Base-by-base conservation (phyloP, 2,329 filamentous ascomycete species). In the Aureobasidium mangrovei region DNA sequence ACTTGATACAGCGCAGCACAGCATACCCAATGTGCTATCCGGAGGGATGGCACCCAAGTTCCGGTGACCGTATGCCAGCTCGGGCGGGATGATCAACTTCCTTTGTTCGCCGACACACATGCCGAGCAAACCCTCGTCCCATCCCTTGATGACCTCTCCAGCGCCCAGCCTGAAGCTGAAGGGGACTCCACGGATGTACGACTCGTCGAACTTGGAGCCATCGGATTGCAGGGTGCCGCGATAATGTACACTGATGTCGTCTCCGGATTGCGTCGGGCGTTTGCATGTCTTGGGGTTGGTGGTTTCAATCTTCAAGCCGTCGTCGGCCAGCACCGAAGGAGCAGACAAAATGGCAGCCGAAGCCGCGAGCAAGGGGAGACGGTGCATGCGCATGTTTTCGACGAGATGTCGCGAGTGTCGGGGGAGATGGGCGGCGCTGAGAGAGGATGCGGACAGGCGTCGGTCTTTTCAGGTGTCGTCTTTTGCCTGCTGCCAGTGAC, bases 81-180 rank as follows among this genome's bases (percentile, higher is more conserved):
- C 81, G 24, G 91, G 88, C n/a, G 90, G 89, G 55, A 98, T 93
- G 24, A 85, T 96, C 69, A 98, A 74, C 54, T 82, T 91, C 70
- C 72, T 81, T 77, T 91, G 91, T 77, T 97, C 91, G 59, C 93
- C 91, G 63, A 94, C 86, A 72, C 93, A 97, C 91, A 97, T 96
- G 66, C 88, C 88, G 53, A 93, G 64, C 38, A 97, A 79, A 47
- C 91, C 91, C 67, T 94, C 72, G 64, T 97, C 91, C 91, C 91
- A 96, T 66, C 91, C 91, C 74, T 87, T 84, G 69, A 98, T 98
- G 48, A 97, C 93, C 69, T 86, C 80, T 42, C 89, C 88, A 27
- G 74, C 73, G 35, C 93, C 93, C 32, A 98, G 75, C 59, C 76
- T 82, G 74, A 98, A 97, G 58, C 69, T 74, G 65, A 98, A 82